Percentiles rank a stretch among this genome's conserved stretches.
Conservation (phyloP, 2,329 filamentous ascomycete genomes). For the Ceratocystis cacaofunesta region DNA sequence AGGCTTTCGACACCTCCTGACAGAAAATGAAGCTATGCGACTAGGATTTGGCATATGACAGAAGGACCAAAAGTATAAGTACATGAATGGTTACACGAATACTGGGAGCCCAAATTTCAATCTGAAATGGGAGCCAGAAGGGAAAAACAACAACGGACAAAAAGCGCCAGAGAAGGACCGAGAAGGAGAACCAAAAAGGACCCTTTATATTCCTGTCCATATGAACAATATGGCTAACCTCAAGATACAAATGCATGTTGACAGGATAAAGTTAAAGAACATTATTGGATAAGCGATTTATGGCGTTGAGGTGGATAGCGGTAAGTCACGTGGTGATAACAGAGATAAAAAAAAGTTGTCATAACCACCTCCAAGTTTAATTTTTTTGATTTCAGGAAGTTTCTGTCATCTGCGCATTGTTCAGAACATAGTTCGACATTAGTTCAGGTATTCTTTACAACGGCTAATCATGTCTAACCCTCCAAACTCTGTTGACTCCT, state of each 20-base stretch:
- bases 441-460: background rate
- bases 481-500: conserved; percentile 36
- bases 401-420: background rate
- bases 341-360: conserved; percentile 18
- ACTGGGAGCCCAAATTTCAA: too few species aligned
- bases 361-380: background rate
- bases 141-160: too few species aligned
- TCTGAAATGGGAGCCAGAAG: too few species aligned
- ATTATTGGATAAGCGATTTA: background rate
- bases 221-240: too few species aligned
- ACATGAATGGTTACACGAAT: background rate
- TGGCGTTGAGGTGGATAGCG: background rate
- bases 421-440: background rate
- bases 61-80: background rate
- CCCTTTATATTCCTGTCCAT: too few species aligned
- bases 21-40: background rate
- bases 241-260: too few species aligned
- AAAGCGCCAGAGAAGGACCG: too few species aligned
- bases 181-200: too few species aligned
- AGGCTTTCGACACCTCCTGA: conserved; percentile 2
- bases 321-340: conserved; percentile 18
- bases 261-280: background rate
- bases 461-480: too few species aligned
- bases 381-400: background rate
- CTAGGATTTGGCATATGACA: conserved; percentile 3